Evolutionary conservation across 441 rosid genomes (phyloP), one percentile per base, ranked within the genome.

Genomic region (Aquilaria agallochum): DNA sequence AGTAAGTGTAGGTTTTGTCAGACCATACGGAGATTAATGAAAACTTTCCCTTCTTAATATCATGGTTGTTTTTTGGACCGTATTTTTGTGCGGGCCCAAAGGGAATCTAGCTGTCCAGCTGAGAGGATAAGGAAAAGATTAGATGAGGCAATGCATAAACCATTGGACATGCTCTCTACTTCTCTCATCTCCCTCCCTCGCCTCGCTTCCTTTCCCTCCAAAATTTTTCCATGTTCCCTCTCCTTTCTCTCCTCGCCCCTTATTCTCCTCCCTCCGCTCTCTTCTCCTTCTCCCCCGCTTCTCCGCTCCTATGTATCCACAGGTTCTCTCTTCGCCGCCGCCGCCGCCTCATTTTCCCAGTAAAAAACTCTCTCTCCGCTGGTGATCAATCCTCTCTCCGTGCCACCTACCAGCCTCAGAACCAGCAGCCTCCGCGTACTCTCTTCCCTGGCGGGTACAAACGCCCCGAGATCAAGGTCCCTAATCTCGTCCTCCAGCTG

Each of bases 401-500:
- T 55, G 76, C 59, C 15, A 62, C 49, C 9, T 34, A 56, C 4
- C 34, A 55, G 51, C 53, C 72, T 15, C 67, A 81, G 50, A 69
- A 66, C 56, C 87, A 72, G 64, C 72, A 57, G 33, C 79, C 74
- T 20, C 86, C 84, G 1, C 74, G 92, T 53, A 94, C 96, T 50
- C 74, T 87, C n/a, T 94, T 78, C 66, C 97, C 97, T 9, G 97
- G 99, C 47, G 97, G 99, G 8, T 89, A 74, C 80, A 91, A 87
- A 80, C 92, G 96, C 9, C 90, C 96, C 9, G 96, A 87, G 73
- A 74, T 91, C 61, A 69, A 83, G 51, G 87, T 89, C 59, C 96
- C 99, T 15, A 77, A 70, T 75, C 55, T 95, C 6, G 81, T 87
- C 34, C 96, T 87, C 74, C 84, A 74, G 31, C 59, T 95, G 62